A percentile compares a stretch with the other conserved stretches of the same genome.
phyloP scores from a whole-genome alignment of 768 basidiomycete species.

The Psilocybe cubensis region DNA sequence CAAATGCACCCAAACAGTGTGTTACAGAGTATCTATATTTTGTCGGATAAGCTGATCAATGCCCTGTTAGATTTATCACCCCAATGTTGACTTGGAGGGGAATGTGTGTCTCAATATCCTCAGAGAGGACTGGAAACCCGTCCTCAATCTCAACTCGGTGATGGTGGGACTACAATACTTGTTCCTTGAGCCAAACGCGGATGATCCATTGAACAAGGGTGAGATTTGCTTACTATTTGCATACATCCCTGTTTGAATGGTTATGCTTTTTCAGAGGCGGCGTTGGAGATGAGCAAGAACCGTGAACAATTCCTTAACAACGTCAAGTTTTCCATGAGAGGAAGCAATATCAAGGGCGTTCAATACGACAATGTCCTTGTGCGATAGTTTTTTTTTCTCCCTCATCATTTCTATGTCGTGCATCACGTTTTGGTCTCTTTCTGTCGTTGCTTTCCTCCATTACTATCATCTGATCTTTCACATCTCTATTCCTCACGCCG shows the following conservation, averaged over 20 bases:
- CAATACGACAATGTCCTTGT: constrained; percentile 77
- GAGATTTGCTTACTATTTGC: constrained; percentile 22
- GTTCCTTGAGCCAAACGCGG: constrained; percentile 98
- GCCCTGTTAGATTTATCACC: constrained; percentile 87
- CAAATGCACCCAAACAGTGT: constrained; percentile 92
- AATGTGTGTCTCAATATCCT: constrained; percentile 99
- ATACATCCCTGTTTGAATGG: constrained; percentile 7
- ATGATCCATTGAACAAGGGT: constrained; percentile 99
- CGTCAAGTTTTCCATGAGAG: constrained; percentile 88
- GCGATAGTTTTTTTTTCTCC: constrained; percentile 34
- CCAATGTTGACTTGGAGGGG: constrained; percentile 96
- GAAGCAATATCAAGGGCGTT: constrained; percentile 75
- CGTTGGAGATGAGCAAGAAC: constrained; percentile 90
- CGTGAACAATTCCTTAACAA: constrained; percentile 83
- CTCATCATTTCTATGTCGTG: constrained; percentile 14
- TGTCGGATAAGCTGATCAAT: constrained; percentile 8
- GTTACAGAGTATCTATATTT: constrained; percentile 24
- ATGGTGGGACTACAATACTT: constrained; percentile 99
- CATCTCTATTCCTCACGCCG: constrained; percentile 34
- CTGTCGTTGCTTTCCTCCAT: constrained; percentile 28
- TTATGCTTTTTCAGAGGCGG: constrained; percentile 72
- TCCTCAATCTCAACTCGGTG: constrained; percentile 95
- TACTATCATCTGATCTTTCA: constrained; percentile 33
- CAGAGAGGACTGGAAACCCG: constrained; percentile 99
- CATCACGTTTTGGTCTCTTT: constrained; percentile 20